These are phyloP conservation scores for Stipa capillata DNA, from an alignment of 176 grass and related monocot species.

Conservation along the genomic window DNA sequence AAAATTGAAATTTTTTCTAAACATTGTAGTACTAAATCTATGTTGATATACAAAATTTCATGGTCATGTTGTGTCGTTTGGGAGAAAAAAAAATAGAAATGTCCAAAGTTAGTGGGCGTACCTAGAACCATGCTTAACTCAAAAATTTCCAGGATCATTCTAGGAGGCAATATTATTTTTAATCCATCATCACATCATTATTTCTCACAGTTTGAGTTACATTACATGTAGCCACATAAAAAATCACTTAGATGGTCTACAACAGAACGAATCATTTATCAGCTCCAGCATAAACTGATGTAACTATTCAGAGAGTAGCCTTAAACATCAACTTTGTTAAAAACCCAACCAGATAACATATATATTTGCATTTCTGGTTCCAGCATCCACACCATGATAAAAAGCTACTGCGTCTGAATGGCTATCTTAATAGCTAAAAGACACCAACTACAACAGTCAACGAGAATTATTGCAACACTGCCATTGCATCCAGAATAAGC, in stretches of 20 bases:
- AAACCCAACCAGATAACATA: background rate
- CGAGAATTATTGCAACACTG: background rate
- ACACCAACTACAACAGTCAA: background rate
- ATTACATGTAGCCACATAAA: background rate
- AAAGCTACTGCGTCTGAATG: background rate
- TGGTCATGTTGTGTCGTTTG: too few species aligned
- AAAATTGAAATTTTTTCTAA: too few species aligned
- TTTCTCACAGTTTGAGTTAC: background rate
- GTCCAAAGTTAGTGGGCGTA: too few species aligned
- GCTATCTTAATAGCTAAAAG: background rate
- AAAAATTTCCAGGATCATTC: background rate
- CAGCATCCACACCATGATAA: background rate
- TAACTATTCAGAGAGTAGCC: background rate
- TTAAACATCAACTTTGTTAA: background rate
- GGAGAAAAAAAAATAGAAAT: too few species aligned
- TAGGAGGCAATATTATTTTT: background rate
- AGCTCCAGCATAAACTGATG: background rate
- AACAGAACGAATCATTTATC: background rate
- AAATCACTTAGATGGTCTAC: background rate
- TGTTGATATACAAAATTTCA: too few species aligned
- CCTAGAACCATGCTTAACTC: too few species aligned
- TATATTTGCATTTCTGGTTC: background rate
- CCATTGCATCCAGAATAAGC: background rate
- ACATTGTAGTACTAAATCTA: too few species aligned
- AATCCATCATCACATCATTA: background rate